These are phyloP conservation scores for Schizochytrium sp. DNA, from an alignment of 108 stramenopile species.

Conservation along the genomic window DNA sequence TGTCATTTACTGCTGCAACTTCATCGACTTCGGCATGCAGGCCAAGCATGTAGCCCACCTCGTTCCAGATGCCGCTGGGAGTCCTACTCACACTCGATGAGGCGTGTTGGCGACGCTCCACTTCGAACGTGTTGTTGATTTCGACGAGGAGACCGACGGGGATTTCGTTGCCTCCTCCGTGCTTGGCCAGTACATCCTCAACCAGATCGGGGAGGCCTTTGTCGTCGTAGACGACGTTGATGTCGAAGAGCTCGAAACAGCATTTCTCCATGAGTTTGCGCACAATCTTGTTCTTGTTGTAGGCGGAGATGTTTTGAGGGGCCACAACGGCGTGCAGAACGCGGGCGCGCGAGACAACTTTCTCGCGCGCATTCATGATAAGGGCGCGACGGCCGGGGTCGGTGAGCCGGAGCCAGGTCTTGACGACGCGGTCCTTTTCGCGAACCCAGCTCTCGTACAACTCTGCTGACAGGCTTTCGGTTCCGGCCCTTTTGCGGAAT, in stretches of 20 bases:
- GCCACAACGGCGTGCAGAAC: background rate
- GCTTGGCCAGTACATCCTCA: background rate
- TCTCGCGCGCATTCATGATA: background rate
- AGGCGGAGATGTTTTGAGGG: background rate
- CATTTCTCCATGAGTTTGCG: conserved; percentile 13
- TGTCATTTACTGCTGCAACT: background rate
- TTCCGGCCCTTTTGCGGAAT: background rate
- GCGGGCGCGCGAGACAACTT: background rate
- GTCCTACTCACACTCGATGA: background rate
- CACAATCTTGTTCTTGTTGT: background rate
- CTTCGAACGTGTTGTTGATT: background rate
- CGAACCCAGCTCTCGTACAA: background rate
- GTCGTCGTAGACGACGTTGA: conserved; percentile 1
- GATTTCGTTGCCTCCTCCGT: background rate
- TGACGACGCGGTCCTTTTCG: background rate
- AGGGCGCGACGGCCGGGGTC: background rate
- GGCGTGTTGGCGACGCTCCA: background rate
- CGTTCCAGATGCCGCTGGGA: background rate
- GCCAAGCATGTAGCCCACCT: background rate
- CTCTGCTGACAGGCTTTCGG: background rate
- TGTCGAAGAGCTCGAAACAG: background rate
- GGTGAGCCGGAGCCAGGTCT: background rate
- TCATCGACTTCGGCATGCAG: background rate
- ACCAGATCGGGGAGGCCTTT: background rate
- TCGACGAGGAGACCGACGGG: background rate